Evolutionary conservation across 2,329 filamentous ascomycete species (phyloP).

Genomic region (Exophiala sp.): DNA sequence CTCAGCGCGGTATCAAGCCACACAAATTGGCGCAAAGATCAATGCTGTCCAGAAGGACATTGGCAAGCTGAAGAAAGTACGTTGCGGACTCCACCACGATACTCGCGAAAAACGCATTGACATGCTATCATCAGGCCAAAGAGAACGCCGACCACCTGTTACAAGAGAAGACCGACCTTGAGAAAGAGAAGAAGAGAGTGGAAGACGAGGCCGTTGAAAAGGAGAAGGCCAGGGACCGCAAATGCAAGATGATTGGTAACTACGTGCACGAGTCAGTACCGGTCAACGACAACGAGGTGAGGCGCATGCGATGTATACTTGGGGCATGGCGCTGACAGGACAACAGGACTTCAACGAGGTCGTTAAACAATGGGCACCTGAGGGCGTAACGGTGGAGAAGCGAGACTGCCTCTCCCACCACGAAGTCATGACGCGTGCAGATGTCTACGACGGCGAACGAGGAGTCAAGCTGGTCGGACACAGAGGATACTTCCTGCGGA

Average conservation of each 20-base stretch:
- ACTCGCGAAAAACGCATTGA: background rate
- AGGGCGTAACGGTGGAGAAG: constrained; percentile 70
- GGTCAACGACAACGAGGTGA: constrained; percentile 73
- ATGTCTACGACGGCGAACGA: constrained; percentile 89
- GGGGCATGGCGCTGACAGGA: constrained; percentile 26
- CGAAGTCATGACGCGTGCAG: constrained; percentile 81
- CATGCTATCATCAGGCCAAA: constrained; percentile 58
- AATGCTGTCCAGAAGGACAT: constrained; percentile 90
- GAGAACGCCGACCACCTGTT: constrained; percentile 80
- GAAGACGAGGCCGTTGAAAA: constrained; percentile 73
- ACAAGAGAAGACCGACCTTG: constrained; percentile 70
- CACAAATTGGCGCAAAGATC: constrained; percentile 77
- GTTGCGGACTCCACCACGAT: background rate
- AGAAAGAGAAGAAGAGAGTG: constrained; percentile 77
- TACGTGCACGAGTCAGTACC: constrained; percentile 87
- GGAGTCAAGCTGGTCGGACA: constrained; percentile 94
- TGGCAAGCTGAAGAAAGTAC: constrained; percentile 81
- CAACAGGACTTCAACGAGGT: constrained; percentile 70
- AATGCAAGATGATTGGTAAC: constrained; percentile 83
- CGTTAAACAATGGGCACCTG: constrained; percentile 75
- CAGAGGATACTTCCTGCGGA: constrained; percentile 85
- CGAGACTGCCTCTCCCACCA: constrained; percentile 82
- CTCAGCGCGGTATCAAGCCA: constrained; percentile 69
- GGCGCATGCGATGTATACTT: constrained; percentile 4
- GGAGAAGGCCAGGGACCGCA: constrained; percentile 67